Evolutionary conservation across 169 alveolate genomes (phyloP).

Genomic region (Perkinsus chesapeaki): DNA sequence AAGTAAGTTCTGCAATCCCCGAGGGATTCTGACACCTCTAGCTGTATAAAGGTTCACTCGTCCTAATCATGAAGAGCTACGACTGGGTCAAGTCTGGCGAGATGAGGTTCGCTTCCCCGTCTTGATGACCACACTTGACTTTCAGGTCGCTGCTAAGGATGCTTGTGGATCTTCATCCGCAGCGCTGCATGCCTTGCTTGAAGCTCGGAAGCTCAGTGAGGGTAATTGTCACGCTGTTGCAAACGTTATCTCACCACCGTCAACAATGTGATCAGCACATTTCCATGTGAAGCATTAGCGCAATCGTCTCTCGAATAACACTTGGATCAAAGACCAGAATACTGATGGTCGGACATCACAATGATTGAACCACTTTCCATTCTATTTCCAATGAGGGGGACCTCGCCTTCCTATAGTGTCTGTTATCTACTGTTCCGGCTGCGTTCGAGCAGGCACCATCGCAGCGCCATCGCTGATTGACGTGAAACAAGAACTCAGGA

Average conservation of each 20-base stretch:
- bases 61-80: background rate
- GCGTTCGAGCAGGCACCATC: background rate
- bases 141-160: background rate
- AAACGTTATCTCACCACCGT: background rate
- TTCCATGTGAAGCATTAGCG: background rate
- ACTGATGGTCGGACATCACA: too few species aligned
- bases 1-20: background rate
- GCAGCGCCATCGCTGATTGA: background rate
- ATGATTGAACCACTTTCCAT: background rate
- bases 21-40: background rate
- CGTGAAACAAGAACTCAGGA: background rate
- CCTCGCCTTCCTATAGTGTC: background rate
- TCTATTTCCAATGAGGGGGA: background rate
- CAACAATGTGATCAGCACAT: background rate
- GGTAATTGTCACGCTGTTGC: background rate
- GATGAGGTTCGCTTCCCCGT: background rate
- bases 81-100: background rate
- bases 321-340: too few species aligned
- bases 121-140: background rate
- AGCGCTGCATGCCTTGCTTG: background rate
- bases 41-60: background rate
- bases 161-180: background rate
- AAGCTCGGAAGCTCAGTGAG: background rate
- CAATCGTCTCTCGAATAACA: too few species aligned
- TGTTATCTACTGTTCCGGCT: background rate